Percentiles rank a stretch among this genome's conserved stretches.
Conservation (phyloP, 805 yeast species). For the Candida loeiensis region DNA sequence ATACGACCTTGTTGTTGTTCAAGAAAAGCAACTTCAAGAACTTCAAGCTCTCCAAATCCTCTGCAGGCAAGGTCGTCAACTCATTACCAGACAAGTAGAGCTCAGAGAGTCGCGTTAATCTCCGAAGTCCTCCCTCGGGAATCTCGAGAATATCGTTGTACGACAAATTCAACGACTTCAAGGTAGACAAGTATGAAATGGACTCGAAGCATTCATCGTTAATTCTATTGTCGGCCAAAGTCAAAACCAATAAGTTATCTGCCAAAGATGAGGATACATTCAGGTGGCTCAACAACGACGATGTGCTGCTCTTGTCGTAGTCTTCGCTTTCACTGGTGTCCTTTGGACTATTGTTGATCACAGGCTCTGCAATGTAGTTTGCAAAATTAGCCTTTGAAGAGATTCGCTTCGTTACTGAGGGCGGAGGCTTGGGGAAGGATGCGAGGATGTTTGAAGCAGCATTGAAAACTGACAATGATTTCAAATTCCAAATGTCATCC, state of each 20-base stretch:
- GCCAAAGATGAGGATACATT: slow-evolving; percentile 32
- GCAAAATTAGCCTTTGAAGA: slow-evolving; percentile 28
- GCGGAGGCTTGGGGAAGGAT: slow-evolving; percentile 52
- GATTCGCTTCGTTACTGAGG: slow-evolving; percentile 29
- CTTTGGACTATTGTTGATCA: slow-evolving; percentile 5
- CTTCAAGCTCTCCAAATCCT: slow-evolving; percentile 65
- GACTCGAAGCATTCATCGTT: slow-evolving; percentile 72
- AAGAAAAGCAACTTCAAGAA: slow-evolving; percentile 59
- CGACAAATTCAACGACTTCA: slow-evolving; percentile 68
- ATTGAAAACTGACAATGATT: slow-evolving; percentile 56
- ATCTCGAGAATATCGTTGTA: slow-evolving; percentile 83
- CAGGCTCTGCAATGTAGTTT: slow-evolving; percentile 10
- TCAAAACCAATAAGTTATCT: slow-evolving; percentile 52
- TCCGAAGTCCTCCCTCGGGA: slow-evolving; percentile 65
- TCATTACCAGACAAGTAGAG: slow-evolving; percentile 82
- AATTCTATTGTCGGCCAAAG: slow-evolving; percentile 79
- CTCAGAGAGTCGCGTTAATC: slow-evolving; percentile 54
- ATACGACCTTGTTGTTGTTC: slow-evolving; percentile 80
- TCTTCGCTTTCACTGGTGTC: slow-evolving; percentile 2
- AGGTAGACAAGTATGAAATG: slow-evolving; percentile 53
- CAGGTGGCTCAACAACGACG: slow-evolving; percentile 1
- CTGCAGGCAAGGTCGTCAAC: slow-evolving; percentile 75
- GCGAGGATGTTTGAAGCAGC: slow-evolving; percentile 70
- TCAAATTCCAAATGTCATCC: slow-evolving; percentile 61
- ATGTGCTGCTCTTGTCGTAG: slow-evolving; percentile 6